Conservation (phyloP, 176 grass and related monocot genomes). For the Rhipidocladum racemiflorum region DNA sequence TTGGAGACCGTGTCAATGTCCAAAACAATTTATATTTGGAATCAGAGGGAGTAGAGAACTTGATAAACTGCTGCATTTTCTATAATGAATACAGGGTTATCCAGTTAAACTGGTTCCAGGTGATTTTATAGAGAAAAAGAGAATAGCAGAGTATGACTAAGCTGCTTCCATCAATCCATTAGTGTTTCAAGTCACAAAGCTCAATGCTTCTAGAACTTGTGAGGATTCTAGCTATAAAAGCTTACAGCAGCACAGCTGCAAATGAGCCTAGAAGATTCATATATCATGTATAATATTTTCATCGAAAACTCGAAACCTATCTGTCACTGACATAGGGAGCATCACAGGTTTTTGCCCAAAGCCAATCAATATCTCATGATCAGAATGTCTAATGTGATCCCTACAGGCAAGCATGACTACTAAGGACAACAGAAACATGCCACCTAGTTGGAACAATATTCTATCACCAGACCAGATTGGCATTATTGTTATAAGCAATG, state of each 20-base stretch:
- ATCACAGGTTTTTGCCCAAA: background rate
- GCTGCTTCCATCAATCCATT: background rate
- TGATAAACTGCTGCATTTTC: background rate
- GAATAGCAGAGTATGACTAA: background rate
- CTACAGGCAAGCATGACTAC: background rate
- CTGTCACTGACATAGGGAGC: background rate
- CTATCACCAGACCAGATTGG: background rate
- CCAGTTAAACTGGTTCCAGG: background rate
- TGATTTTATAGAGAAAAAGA: background rate
- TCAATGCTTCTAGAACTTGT: background rate
- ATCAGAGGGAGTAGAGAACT: background rate
- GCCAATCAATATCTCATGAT: background rate
- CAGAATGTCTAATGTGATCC: background rate
- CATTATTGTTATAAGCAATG: background rate
- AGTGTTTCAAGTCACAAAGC: background rate
- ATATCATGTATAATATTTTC: background rate
- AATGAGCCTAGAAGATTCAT: background rate
- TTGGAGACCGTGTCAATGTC: background rate
- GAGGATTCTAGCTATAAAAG: background rate
- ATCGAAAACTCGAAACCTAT: background rate
- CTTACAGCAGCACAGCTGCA: background rate
- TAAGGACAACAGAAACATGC: background rate
- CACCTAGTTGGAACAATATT: background rate
- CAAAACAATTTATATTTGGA: background rate
- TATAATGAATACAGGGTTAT: background rate